phyloP scores from a whole-genome alignment of 805 yeast genomes.

The Ogataea naganishii region DNA sequence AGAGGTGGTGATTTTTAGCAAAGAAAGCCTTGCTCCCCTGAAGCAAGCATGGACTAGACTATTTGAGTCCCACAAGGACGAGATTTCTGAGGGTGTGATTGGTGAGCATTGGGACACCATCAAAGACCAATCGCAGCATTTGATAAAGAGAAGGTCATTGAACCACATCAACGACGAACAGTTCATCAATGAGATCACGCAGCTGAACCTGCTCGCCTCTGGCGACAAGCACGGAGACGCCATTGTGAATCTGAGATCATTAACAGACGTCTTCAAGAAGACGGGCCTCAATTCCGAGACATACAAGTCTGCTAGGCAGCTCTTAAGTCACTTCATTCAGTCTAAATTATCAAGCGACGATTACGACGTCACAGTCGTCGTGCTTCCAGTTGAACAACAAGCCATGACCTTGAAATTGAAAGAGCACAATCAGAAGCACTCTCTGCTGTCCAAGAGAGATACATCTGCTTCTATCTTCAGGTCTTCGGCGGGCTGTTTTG shows the following conservation, averaged over 20 bases:
- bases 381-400: constrained; percentile 22
- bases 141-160: constrained; percentile 16
- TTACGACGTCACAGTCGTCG: constrained; percentile 24
- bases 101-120: too few relatives aligned
- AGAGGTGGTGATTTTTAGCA: constrained; percentile 16
- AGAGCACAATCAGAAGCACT: constrained; percentile 6
- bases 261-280: constrained; percentile 31
- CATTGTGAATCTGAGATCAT: constrained; percentile 33
- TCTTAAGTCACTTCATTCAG: constrained; percentile 23
- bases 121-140: constrained; percentile 3
- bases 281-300: constrained; percentile 34
- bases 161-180: constrained; percentile 32
- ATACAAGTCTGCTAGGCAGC: constrained; percentile 28
- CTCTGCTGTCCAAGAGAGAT: constrained; percentile 17
- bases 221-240: constrained; percentile 19
- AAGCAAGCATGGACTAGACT: constrained; percentile 16
- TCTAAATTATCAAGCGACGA: constrained; percentile 12
- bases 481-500: constrained; percentile 22
- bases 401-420: constrained; percentile 10
- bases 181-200: constrained; percentile 41
- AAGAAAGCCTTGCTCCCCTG: constrained; percentile 6
- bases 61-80: too few relatives aligned
- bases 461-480: constrained; percentile 8
- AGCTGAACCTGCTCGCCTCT: constrained; percentile 21
- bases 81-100: too few relatives aligned